phyloP scores from a whole-genome alignment of 73 alveolate genomes.

The Paramecium tetraurelia region DNA sequence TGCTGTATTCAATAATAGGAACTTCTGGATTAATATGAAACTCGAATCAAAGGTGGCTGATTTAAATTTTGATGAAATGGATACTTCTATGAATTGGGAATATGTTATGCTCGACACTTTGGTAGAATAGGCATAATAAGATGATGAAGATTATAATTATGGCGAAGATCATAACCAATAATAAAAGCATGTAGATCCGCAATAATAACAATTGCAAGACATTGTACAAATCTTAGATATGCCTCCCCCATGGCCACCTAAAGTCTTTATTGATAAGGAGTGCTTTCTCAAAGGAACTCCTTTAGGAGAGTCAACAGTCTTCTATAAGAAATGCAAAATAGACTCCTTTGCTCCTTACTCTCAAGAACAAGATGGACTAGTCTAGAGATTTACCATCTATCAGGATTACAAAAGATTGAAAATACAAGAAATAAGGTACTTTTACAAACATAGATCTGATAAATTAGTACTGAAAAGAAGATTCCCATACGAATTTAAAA shows the following conservation, averaged over 20 bases:
- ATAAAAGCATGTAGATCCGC: slow-evolving; percentile 57
- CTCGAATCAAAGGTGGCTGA: slow-evolving; percentile 69
- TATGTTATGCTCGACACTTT: slow-evolving; percentile 84
- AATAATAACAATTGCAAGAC: slow-evolving; percentile 66
- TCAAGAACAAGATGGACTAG: slow-evolving; percentile 82
- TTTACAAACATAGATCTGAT: slow-evolving; percentile 82
- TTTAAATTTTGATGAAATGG: slow-evolving; percentile 75
- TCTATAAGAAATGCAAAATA: slow-evolving; percentile 84
- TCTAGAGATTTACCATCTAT: slow-evolving; percentile 77
- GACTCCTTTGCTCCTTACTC: slow-evolving; percentile 84
- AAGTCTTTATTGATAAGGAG: slow-evolving; percentile 80
- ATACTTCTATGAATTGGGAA: slow-evolving; percentile 89
- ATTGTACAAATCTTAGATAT: slow-evolving; percentile 80
- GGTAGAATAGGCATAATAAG: slow-evolving; percentile 70
- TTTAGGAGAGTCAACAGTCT: slow-evolving; percentile 83
- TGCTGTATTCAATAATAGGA: slow-evolving; percentile 91
- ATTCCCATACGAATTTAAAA: slow-evolving; percentile 86
- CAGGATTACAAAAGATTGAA: slow-evolving; percentile 82
- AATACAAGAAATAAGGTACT: slow-evolving; percentile 73
- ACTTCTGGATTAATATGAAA: slow-evolving; percentile 96
- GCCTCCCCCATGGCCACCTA: slow-evolving; percentile 98
- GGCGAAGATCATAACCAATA: slow-evolving; percentile 71
- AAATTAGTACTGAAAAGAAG: slow-evolving; percentile 79
- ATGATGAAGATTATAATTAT: slow-evolving; percentile 72
- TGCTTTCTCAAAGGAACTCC: slow-evolving; percentile 87